phyloP scores from a whole-genome alignment of 2,329 filamentous ascomycete genomes.

The Fusarium brachygibbosum region DNA sequence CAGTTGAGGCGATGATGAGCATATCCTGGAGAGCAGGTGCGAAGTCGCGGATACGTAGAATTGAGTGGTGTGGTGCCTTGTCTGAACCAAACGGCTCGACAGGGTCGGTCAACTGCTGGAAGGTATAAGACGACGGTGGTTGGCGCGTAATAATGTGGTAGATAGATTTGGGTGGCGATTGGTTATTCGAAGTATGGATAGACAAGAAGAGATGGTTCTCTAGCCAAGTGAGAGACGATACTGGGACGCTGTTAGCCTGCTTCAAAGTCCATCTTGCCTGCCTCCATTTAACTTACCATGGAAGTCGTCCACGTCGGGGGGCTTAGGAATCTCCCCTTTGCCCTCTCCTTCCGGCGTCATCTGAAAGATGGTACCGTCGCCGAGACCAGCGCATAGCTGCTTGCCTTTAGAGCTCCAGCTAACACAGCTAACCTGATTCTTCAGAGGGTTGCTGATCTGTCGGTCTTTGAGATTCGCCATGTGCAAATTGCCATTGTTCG shows the following conservation, averaged over 20 bases:
- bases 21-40: slow-evolving; percentile 84
- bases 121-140: slow-evolving; percentile 71
- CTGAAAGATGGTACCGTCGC: slow-evolving; percentile 83
- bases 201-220: slow-evolving; percentile 88
- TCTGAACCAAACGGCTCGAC: slow-evolving; percentile 78
- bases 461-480: slow-evolving; percentile 83
- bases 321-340: slow-evolving; percentile 84
- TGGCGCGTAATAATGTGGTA: slow-evolving; percentile 85
- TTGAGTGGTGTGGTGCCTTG: slow-evolving; percentile 79
- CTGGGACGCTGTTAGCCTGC: slow-evolving; percentile 56
- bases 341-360: slow-evolving; percentile 84
- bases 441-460: slow-evolving; percentile 73
- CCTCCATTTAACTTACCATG: slow-evolving; percentile 69
- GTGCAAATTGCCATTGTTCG: slow-evolving; percentile 82
- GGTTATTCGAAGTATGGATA: slow-evolving; percentile 77
- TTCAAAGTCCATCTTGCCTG: neutral
- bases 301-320: slow-evolving; percentile 74
- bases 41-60: slow-evolving; percentile 83
- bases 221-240: slow-evolving; percentile 88
- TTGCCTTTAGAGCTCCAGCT: slow-evolving; percentile 96
- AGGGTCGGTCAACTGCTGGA: slow-evolving; percentile 81
- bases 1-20: slow-evolving; percentile 85
- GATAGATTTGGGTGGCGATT: slow-evolving; percentile 72
- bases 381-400: slow-evolving; percentile 88
- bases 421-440: slow-evolving; percentile 82